Conservation (phyloP, 2,329 filamentous ascomycete genomes). For the Claviceps sorghi region DNA sequence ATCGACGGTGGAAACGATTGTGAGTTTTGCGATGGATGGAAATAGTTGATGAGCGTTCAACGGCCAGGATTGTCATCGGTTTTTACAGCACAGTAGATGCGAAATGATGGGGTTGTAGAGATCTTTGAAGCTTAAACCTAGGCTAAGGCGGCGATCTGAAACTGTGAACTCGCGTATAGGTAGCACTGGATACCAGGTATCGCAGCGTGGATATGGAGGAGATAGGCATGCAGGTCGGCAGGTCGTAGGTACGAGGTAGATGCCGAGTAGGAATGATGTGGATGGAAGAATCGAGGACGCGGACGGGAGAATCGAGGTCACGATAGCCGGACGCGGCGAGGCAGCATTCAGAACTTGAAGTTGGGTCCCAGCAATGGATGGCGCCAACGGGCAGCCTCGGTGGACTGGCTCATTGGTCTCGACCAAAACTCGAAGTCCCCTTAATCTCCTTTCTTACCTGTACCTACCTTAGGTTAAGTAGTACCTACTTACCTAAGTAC, state of each 20-base stretch:
- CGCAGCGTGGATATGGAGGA: not conserved
- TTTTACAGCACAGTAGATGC: not conserved
- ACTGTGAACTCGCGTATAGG: not conserved
- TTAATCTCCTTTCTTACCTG: no score
- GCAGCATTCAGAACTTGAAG: not conserved
- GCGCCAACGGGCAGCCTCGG: no score
- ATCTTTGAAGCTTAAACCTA: not conserved
- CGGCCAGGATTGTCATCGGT: not conserved
- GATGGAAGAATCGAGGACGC: not conserved
- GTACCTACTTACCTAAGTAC: no score
- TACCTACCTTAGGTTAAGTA: no score
- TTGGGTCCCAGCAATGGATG: no score
- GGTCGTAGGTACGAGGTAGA: not conserved
- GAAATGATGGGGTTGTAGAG: not conserved
- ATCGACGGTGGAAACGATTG: not conserved
- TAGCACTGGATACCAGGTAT: not conserved
- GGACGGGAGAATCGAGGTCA: not conserved
- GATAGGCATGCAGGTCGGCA: not conserved
- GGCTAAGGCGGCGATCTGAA: not conserved
- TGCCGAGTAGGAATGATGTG: not conserved
- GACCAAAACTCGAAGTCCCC: no score
- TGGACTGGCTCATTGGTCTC: not conserved
- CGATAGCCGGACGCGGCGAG: not conserved
- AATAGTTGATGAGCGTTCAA: not conserved
- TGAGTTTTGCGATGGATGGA: not conserved